Evolutionary conservation across 1,284 basidiomycete genomes (phyloP).

Genomic region (Peniophora sp.): DNA sequence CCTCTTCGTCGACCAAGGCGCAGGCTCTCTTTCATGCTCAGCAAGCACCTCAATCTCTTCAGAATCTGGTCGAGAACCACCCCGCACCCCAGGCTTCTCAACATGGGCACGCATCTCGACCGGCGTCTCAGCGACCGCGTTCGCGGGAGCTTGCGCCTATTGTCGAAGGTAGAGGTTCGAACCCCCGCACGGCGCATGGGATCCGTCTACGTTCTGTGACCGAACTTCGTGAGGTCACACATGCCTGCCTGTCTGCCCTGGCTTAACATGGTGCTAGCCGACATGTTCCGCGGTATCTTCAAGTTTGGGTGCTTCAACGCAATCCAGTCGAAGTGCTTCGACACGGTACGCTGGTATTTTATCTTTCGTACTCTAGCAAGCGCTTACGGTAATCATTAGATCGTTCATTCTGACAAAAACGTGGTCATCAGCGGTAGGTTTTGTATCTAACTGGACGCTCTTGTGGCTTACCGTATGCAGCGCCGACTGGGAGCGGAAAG

Average conservation of each 20-base stretch:
- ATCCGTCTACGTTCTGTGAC: slow-evolving; percentile 62
- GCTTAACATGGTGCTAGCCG: slow-evolving; percentile 48
- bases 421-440: slow-evolving; percentile 71
- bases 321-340: slow-evolving; percentile 79
- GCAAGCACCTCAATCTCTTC: too few relatives aligned
- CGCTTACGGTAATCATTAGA: slow-evolving; percentile 30
- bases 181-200: slow-evolving; percentile 33
- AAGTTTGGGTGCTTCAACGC: slow-evolving; percentile 87
- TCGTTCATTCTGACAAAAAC: slow-evolving; percentile 66
- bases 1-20: too few relatives aligned
- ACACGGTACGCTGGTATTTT: slow-evolving; percentile 39
- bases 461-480: slow-evolving; percentile 29
- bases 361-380: background rate
- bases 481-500: slow-evolving; percentile 91
- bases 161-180: slow-evolving; percentile 9
- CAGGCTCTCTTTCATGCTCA: too few relatives aligned
- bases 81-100: too few relatives aligned
- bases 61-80: too few relatives aligned
- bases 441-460: background rate
- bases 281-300: slow-evolving; percentile 75
- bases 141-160: too few relatives aligned
- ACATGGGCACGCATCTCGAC: too few relatives aligned
- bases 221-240: slow-evolving; percentile 49
- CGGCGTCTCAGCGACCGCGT: too few relatives aligned
- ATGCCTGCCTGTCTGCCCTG: background rate